Percentiles rank a stretch among this genome's conserved stretches.
phyloP scores from a whole-genome alignment of 106 monocot genomes.

The Ottelia alismoides region DNA sequence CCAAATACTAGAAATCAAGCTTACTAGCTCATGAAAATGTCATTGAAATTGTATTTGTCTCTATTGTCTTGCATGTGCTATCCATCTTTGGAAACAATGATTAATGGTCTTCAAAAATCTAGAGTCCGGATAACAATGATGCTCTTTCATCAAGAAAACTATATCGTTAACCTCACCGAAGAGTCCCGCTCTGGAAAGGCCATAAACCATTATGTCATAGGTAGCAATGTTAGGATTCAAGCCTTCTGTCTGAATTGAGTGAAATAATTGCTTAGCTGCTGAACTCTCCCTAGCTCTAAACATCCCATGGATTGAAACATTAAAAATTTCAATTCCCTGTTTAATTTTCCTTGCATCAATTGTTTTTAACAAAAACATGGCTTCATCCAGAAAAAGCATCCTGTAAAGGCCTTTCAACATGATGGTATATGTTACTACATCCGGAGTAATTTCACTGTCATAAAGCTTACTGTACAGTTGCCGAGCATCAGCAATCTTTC shows the following conservation, averaged over 20 bases:
- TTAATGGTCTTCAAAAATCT: constrained; percentile 8
- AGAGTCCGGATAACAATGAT: constrained; percentile 1
- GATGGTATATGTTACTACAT: constrained; percentile 2
- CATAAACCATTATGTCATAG: constrained; percentile 8
- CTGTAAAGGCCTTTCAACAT: constrained; percentile 5
- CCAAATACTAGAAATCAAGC: too few species aligned
- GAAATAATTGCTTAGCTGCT: constrained; percentile 1
- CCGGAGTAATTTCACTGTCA: not conserved
- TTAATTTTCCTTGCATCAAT: constrained; percentile 2
- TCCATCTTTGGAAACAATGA: constrained; percentile 1
- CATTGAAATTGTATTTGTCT: too few species aligned
- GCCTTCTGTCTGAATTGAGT: not conserved
- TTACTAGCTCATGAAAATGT: too few species aligned
- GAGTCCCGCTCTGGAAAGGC: not conserved
- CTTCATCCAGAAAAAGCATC: not conserved
- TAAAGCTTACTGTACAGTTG: not conserved
- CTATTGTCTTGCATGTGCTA: not conserved
- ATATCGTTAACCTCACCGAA: not conserved
- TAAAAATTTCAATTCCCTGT: constrained; percentile 7
- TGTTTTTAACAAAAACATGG: constrained; percentile 1
- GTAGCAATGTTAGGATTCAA: constrained; percentile 5
- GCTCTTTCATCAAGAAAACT: not conserved
- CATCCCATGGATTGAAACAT: constrained; percentile 14
- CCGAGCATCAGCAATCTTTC: not conserved
- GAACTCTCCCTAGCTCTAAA: constrained; percentile 6